Percentiles rank a stretch among this genome's conserved stretches.
These are phyloP conservation scores for Fusarium verrucosum DNA, from an alignment of 2,329 filamentous ascomycete genomes.

Conservation along the genomic window DNA sequence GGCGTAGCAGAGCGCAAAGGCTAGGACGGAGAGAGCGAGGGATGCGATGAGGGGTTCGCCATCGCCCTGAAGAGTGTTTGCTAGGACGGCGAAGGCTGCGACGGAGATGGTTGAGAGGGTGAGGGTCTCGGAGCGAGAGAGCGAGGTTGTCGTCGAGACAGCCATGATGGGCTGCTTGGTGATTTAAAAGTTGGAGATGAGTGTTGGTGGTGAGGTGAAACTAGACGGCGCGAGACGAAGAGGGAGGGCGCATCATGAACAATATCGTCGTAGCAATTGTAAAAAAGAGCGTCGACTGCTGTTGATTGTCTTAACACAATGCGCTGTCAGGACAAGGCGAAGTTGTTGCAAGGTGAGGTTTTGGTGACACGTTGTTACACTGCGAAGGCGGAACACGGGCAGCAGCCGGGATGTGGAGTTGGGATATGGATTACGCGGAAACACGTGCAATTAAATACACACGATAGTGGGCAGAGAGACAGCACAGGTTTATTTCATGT, in stretches of 20 bases:
- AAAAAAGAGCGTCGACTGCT: background rate
- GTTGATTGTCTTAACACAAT: background rate
- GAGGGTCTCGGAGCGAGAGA: constrained; percentile 64
- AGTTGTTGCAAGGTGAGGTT: constrained; percentile 6
- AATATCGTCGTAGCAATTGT: background rate
- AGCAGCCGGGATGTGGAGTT: constrained; percentile 29
- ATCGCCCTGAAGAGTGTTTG: constrained; percentile 83
- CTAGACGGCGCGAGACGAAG: constrained; percentile 4
- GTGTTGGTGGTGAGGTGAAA: background rate
- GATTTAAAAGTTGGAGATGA: background rate
- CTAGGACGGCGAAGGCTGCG: constrained; percentile 76
- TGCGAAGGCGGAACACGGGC: constrained; percentile 17
- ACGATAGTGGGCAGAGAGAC: background rate
- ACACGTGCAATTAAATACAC: constrained; percentile 34
- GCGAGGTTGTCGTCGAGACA: constrained; percentile 47
- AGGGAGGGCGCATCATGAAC: constrained; percentile 30
- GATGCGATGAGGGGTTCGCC: constrained; percentile 91
- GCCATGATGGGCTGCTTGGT: constrained; percentile 39
- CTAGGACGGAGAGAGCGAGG: constrained; percentile 83
- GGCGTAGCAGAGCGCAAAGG: constrained; percentile 82
- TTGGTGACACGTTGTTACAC: constrained; percentile 40
- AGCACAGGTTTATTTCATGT: background rate
- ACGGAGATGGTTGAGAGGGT: constrained; percentile 70
- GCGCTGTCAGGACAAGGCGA: background rate
- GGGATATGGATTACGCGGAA: constrained; percentile 18